Base-by-base conservation (phyloP, 129 eudicot genomes). In the Centrapalus pauciflorus region DNA sequence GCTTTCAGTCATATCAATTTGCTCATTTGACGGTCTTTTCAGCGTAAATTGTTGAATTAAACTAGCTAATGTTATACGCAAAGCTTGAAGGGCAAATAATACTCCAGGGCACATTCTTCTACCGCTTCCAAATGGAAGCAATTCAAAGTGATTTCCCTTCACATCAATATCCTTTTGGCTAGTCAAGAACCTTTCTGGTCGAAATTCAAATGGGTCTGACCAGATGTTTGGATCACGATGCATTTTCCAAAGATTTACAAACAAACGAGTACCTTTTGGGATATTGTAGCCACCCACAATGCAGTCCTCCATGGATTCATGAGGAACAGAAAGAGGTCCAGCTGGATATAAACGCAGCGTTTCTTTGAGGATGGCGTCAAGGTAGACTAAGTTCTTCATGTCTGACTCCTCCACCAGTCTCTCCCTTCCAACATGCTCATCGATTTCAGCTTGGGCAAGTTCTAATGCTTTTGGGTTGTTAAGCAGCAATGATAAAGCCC, bases 291-390 rank as follows among this genome's bases (percentile, higher is more conserved):
- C 79, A 1, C 41, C 16, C 40, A 81, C 61, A 26, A 17, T 23
- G 45, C 76, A 77, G 11, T 67, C 79, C 28, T 76, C 71, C 48
- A 64, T 46, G 20, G 71, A 66, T 19, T 46, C 60, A 12, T 19
- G 71, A 29, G 71, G 59, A 16, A 49, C 13, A 1, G 59, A 28
- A 2, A 66, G 37, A 69, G 74, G 43, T 11, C 30, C 74, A n/a
- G 65, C 20, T 16, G 55, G 82, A 28, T 69, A 26, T 37, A 69
- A 55, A 27, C 43, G 65, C 17, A 69, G 33, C 2, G 74, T 69
- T 69, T 81, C 79, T 41, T 63, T 70, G 29, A 70, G 10, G 27
- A 69, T 14, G 5, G 81, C 81, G n/a, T 76, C 52, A 7, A 76
- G 49, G 59, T 80, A 80, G 25, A 66, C 61, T 7, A 80, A 51